A percentile compares a stretch with the other conserved stretches of the same genome.
Evolutionary conservation across 2,329 filamentous ascomycete species (phyloP).

Genomic region (Pseudofabraea citricarpa): DNA sequence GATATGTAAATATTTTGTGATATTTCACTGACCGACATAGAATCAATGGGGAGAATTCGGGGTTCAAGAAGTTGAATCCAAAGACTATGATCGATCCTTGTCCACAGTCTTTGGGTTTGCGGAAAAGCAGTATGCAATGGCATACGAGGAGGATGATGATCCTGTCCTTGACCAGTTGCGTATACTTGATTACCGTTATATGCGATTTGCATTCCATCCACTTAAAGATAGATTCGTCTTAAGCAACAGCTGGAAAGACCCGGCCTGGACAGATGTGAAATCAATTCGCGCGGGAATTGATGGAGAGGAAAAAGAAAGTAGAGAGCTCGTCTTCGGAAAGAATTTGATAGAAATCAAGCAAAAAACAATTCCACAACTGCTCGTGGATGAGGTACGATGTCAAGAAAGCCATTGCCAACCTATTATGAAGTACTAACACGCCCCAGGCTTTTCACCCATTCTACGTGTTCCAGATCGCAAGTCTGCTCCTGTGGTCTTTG

Average conservation of each 20-base stretch:
- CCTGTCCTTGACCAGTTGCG: constrained; percentile 71
- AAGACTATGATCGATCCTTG: constrained; percentile 48
- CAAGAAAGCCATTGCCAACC: not conserved
- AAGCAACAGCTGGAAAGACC: constrained; percentile 90
- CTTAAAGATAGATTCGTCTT: constrained; percentile 83
- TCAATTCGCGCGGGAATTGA: constrained; percentile 76
- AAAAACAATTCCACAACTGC: constrained; percentile 75
- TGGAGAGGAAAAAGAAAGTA: constrained; percentile 77
- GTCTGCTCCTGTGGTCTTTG: constrained; percentile 87
- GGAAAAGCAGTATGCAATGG: constrained; percentile 51
- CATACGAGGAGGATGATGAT: constrained; percentile 70
- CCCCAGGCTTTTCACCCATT: constrained; percentile 86
- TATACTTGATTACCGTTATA: constrained; percentile 86
- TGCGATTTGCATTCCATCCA: constrained; percentile 89
- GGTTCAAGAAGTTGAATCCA: constrained; percentile 61
- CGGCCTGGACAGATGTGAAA: constrained; percentile 75
- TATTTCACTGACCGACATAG: constrained; percentile 34
- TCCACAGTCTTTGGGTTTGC: constrained; percentile 63
- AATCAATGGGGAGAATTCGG: constrained; percentile 95
- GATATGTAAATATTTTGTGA: not conserved
- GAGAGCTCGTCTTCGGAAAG: constrained; percentile 81
- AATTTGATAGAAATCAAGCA: constrained; percentile 93
- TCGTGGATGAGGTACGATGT: constrained; percentile 74
- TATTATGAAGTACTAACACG: constrained; percentile 17
- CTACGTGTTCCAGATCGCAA: constrained; percentile 96